Percentiles rank a stretch among this genome's conserved stretches.
These are phyloP conservation scores for Yamadazyma philogaea DNA, from an alignment of 805 yeast species.

Conservation along the genomic window DNA sequence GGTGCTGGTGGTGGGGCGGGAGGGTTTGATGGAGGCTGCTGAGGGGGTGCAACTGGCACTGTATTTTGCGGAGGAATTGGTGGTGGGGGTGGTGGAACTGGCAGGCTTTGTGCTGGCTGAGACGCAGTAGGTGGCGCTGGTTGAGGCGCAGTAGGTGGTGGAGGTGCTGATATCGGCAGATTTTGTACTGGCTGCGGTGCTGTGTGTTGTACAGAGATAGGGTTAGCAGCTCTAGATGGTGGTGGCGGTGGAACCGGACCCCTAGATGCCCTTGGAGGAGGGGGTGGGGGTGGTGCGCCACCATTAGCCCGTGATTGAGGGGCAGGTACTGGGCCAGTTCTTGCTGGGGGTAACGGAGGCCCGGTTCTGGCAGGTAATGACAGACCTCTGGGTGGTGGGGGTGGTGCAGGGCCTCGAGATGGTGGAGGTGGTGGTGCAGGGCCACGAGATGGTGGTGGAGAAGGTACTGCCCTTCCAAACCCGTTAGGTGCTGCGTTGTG, in stretches of 20 bases:
- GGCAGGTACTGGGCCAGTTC: slow-evolving; percentile 16
- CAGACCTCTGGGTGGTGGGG: slow-evolving; percentile 16
- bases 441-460: slow-evolving; percentile 18
- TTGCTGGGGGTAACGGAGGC: slow-evolving; percentile 23
- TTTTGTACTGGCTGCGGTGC: neutral
- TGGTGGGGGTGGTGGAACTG: slow-evolving; percentile 15
- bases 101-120: too few relatives aligned
- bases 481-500: neutral
- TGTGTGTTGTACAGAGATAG: slow-evolving; percentile 1
- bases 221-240: slow-evolving; percentile 22
- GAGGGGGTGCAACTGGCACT: slow-evolving; percentile 16
- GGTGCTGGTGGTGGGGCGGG: slow-evolving; percentile 28
- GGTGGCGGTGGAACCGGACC: slow-evolving; percentile 13
- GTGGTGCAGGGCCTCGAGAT: slow-evolving; percentile 12
- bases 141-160: slow-evolving; percentile 12
- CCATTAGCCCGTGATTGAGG: slow-evolving; percentile 17
- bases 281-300: slow-evolving; percentile 22
- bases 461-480: slow-evolving; percentile 24
- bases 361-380: slow-evolving; percentile 3
- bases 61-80: slow-evolving; percentile 9
- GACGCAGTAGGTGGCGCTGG: slow-evolving; percentile 5
- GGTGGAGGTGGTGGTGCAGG: slow-evolving; percentile 15
- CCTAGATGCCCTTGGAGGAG: slow-evolving; percentile 19
- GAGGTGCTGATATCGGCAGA: slow-evolving; percentile 11
- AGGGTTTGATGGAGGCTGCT: slow-evolving; percentile 9